Percentiles rank a stretch among this genome's conserved stretches.
These are phyloP conservation scores for Colletotrichum sidae DNA, from an alignment of 2,329 filamentous ascomycete genomes.

Conservation along the genomic window DNA sequence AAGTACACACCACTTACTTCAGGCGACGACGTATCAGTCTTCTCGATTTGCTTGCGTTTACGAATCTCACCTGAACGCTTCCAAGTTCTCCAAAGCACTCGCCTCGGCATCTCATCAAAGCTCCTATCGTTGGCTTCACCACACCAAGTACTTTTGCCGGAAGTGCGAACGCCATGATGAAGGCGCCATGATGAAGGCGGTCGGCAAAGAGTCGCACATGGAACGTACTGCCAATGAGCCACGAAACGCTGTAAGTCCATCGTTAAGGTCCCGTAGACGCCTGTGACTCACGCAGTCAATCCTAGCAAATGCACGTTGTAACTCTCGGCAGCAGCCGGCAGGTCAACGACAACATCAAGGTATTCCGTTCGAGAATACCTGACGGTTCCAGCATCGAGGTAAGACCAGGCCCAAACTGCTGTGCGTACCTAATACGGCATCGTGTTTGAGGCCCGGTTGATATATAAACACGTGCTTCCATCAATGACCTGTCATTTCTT, in stretches of 20 bases:
- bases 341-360: constrained; percentile 74
- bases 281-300: background rate
- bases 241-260: constrained; percentile 65
- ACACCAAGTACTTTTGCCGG: too few relatives aligned
- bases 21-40: too few relatives aligned
- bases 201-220: constrained; percentile 62
- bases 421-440: too few relatives aligned
- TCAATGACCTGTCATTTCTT: too few relatives aligned
- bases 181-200: constrained; percentile 9
- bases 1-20: too few relatives aligned
- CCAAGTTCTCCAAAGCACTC: too few relatives aligned
- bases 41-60: too few relatives aligned
- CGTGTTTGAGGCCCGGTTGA: too few relatives aligned
- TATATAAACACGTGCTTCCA: too few relatives aligned
- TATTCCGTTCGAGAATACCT: constrained; percentile 74
- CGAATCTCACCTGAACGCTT: too few relatives aligned
- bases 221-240: constrained; percentile 81
- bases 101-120: too few relatives aligned
- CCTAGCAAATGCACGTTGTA: constrained; percentile 69
- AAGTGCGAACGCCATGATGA: constrained; percentile 7
- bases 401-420: constrained; percentile 33
- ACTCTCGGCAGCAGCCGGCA: constrained; percentile 69
- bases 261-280: background rate
- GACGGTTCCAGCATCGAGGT: constrained; percentile 60
- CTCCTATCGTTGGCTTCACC: background rate